These are phyloP conservation scores for Zasmidium angulare DNA, from an alignment of 2,329 filamentous ascomycete species.

Conservation along the genomic window DNA sequence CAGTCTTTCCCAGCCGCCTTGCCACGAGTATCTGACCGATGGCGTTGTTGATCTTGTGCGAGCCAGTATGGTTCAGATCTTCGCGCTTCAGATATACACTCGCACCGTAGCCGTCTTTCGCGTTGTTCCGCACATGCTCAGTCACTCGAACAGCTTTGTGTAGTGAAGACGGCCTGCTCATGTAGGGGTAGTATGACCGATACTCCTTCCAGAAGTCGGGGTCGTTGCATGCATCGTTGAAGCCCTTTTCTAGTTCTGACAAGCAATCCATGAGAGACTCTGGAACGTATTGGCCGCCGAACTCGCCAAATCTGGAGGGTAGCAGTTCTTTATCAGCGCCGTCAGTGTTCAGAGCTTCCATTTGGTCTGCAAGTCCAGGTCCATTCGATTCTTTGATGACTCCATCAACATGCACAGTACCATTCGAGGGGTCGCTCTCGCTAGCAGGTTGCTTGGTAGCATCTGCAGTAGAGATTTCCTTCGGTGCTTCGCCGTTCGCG, in stretches of 20 bases:
- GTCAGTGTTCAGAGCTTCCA: slow-evolving; percentile 74
- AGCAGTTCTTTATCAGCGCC: slow-evolving; percentile 56
- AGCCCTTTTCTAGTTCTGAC: slow-evolving; percentile 84
- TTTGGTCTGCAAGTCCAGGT: slow-evolving; percentile 74
- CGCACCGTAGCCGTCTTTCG: slow-evolving; percentile 69
- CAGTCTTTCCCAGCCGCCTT: slow-evolving; percentile 82
- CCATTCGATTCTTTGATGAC: slow-evolving; percentile 63
- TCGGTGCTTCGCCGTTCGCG: slow-evolving; percentile 30
- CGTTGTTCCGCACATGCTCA: slow-evolving; percentile 46
- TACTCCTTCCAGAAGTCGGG: slow-evolving; percentile 96
- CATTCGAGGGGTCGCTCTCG: slow-evolving; percentile 41
- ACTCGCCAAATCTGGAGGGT: slow-evolving; percentile 88
- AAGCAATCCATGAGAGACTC: slow-evolving; percentile 98
- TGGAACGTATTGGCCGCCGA: slow-evolving; percentile 95
- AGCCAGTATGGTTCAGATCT: slow-evolving; percentile 95
- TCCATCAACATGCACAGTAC: slow-evolving; percentile 64
- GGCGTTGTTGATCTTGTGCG: slow-evolving; percentile 99
- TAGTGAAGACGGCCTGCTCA: slow-evolving; percentile 89
- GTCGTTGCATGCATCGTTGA: slow-evolving; percentile 83
- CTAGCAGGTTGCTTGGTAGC: slow-evolving; percentile 35
- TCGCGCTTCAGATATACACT: slow-evolving; percentile 98
- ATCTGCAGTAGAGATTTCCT: slow-evolving; percentile 36
- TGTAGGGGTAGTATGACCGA: slow-evolving; percentile 92
- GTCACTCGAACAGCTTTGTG: slow-evolving; percentile 88
- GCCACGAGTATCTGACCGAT: slow-evolving; percentile 90